These are phyloP conservation scores for Tilletia caries DNA, from an alignment of 1,284 basidiomycete species.

Conservation along the genomic window DNA sequence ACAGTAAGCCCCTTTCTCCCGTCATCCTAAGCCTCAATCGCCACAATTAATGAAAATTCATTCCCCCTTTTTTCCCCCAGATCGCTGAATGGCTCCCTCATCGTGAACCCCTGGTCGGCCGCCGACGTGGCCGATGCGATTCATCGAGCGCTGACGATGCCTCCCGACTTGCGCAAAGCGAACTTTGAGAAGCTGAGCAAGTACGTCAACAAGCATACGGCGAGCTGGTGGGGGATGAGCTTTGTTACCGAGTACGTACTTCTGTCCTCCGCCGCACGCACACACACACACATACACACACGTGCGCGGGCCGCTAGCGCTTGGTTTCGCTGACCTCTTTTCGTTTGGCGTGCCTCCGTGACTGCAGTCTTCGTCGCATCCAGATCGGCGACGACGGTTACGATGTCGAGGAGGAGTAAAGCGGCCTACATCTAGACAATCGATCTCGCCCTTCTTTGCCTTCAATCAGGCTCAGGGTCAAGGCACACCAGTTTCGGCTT, in stretches of 20 bases:
- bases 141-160: conserved; percentile 87
- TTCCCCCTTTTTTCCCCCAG: not conserved
- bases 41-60: conserved; percentile 1
- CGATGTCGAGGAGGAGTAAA: conserved; percentile 1
- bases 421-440: not conserved
- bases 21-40: not conserved
- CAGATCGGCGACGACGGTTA: conserved; percentile 12
- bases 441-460: too few relatives aligned
- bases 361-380: conserved; percentile 15
- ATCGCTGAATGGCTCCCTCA: conserved; percentile 48
- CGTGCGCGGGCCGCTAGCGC: not conserved
- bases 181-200: conserved; percentile 94
- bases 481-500: too few relatives aligned
- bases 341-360: not conserved
- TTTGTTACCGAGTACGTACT: conserved; percentile 17
- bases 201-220: conserved; percentile 51
- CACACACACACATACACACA: not conserved
- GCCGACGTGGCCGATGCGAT: conserved; percentile 95
- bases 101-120: conserved; percentile 56
- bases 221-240: conserved; percentile 49
- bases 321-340: not conserved
- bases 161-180: conserved; percentile 70
- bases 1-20: conserved; percentile 61
- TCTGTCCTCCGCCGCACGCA: not conserved
- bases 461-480: too few relatives aligned